Conservation (phyloP, 176 grass and related monocot genomes). For the Musa schizocarpa region DNA sequence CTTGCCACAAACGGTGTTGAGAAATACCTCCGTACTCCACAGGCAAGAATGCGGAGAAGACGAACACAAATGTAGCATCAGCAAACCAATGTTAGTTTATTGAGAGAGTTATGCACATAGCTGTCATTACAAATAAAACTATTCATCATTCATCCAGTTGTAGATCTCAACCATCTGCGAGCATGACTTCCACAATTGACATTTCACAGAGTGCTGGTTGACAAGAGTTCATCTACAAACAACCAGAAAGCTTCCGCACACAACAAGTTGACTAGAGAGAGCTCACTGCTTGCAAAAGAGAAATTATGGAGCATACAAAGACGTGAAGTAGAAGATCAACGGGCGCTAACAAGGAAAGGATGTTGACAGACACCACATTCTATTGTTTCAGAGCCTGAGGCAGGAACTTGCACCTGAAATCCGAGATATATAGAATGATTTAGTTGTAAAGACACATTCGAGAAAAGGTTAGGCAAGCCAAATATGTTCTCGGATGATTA, state of each 20-base stretch:
- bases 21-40: no score
- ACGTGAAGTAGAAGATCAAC: slow-evolving; percentile 18
- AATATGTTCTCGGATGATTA: no score
- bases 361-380: slow-evolving; percentile 91
- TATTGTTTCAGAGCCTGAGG: slow-evolving; percentile 81
- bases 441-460: neutral
- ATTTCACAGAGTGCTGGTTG: neutral
- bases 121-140: no score
- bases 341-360: slow-evolving; percentile 91
- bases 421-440: neutral
- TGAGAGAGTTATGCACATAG: no score
- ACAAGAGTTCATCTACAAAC: neutral
- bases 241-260: neutral
- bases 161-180: neutral
- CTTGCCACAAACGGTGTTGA: no score
- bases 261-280: neutral
- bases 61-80: no score
- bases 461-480: no score
- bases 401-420: slow-evolving; percentile 77
- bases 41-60: no score
- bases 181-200: neutral
- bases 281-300: neutral
- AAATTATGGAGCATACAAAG: neutral
- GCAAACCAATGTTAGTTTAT: no score
- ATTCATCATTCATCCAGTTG: neutral